Evolutionary conservation across 352 stramenopile species (phyloP), one percentile per base, ranked within the genome.

Genomic region (Globisporangium solare): DNA sequence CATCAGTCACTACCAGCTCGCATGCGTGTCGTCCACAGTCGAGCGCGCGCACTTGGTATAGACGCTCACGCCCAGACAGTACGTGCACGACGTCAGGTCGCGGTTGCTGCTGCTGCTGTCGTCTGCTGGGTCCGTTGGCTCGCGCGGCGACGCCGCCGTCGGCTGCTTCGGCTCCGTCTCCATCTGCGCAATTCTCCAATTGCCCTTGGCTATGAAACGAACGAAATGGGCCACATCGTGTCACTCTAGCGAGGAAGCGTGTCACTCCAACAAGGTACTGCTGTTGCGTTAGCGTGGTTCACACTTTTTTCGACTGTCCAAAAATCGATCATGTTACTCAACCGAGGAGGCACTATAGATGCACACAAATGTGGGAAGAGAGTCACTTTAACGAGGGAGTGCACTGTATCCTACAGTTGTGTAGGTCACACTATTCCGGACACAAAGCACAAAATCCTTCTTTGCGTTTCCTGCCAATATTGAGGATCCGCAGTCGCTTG

Each of bases 51-150:
- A 89, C 79, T 72, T 83, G 56, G 70, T 89, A 73, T 89, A 89
- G 10, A 89, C 69, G 43, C 74, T 83, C 37, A 89, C 51, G 46
- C 79, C 79, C 7, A 89, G 42, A 54, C 79, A 89, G 60, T 80
- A 79, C 48, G 41, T 78, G 70, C 79, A 88, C 1, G 64, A 54
- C 0, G 60, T 61, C 27, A 56, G 5, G 50, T 54, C 40, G 20
- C 51, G 47, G 46, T 7, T 32, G 11, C 31, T 3, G 27, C 15
- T 37, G 17, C 14, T 58, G 31, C 3, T 48, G 48, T 21, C 46
- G n/a, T 42, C 27, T 22, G 32, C 45, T 59, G 54, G 27, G 54
- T 47, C 27, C 47, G 5, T 22, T 20, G 27, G 47, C 55, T 61
- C 55, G 37, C 39, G 47, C 47, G 55, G 47, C 14, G 55, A 61